Evolutionary conservation across 2,329 filamentous ascomycete genomes (phyloP).

Genomic region (Xylariaceae sp.): DNA sequence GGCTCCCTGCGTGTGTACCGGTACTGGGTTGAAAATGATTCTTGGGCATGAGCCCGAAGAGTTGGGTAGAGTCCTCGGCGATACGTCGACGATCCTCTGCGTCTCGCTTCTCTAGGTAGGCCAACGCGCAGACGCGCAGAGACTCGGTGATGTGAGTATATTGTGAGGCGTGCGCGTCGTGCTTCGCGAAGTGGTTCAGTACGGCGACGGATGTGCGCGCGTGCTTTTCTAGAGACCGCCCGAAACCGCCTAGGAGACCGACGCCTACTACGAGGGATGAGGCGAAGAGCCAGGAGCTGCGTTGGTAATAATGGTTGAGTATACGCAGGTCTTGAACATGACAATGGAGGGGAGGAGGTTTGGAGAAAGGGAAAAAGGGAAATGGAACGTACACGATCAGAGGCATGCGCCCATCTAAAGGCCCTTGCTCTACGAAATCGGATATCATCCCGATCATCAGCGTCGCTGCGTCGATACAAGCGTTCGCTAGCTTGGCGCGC

Average conservation of each 20-base stretch:
- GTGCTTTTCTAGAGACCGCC: slow-evolving; percentile 59
- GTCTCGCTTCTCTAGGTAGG: slow-evolving; percentile 57
- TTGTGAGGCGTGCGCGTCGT: slow-evolving; percentile 58
- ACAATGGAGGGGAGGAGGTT: neutral
- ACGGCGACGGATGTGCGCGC: slow-evolving; percentile 55
- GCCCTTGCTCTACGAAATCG: slow-evolving; percentile 51
- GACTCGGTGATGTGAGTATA: slow-evolving; percentile 62
- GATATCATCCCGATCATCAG: slow-evolving; percentile 59
- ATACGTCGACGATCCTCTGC: slow-evolving; percentile 53
- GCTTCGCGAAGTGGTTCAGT: slow-evolving; percentile 56
- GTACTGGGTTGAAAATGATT: neutral
- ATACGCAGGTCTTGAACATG: too few relatives aligned
- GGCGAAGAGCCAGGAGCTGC: slow-evolving; percentile 61
- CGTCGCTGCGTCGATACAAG: slow-evolving; percentile 61
- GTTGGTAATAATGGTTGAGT: too few relatives aligned
- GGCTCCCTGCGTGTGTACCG: too few relatives aligned
- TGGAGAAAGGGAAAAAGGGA: neutral
- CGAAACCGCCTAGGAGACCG: slow-evolving; percentile 59
- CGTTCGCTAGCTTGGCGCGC: slow-evolving; percentile 59
- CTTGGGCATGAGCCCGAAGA: slow-evolving; percentile 57
- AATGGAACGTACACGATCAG: slow-evolving; percentile 55
- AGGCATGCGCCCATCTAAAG: slow-evolving; percentile 54
- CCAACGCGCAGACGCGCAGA: slow-evolving; percentile 53
- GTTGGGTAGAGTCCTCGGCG: slow-evolving; percentile 58
- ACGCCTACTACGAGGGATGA: slow-evolving; percentile 59